Base-by-base conservation (phyloP, 441 rosid species). In the Gossypium gossypioides region DNA sequence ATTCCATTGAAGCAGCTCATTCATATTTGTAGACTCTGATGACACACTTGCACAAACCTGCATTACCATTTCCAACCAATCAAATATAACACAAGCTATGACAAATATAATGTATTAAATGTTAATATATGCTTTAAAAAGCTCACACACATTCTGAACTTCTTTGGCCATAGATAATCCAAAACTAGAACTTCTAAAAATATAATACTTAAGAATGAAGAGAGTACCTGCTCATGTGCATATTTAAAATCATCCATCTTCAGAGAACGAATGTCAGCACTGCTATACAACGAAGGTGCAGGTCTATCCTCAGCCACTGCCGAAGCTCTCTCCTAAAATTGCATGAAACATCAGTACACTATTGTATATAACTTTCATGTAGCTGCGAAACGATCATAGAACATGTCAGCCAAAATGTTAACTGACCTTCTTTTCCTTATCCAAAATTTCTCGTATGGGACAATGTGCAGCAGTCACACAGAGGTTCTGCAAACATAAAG, bases 21-120 rank as follows among this genome's bases (percentile, higher is more conserved):
- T 96, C 97, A 93, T 96, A 77, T 89, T 96, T 12, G 89, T 76
- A 2, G 98, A 93, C 76, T 96, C 99, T 3, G 98, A 88, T 18
- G 98, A 90, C 15, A 96, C 98, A 27, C 99, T 96, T 2, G 99
- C 99, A 12, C 97, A 93, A 32, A 96, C 99, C 99, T 96, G 83
- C 68, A 79, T 61, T 27, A 37, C 25, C 59, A 19, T 18, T 55
- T 58, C n/a, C 9, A 48, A 18, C 18, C 65, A 69, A 15, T 22
- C 42, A 57, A 29, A 50, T 55, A 37, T 37, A 37, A 37, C 42
- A 37, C 42, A 37, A 6, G 2, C 42, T 37, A 37, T 37, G 2
- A 37, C 42, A 37, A 37, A 37, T 37, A 37, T 37, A 37, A 37
- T 37, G 42, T 37, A 52, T 21, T 24, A 57, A 3, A 6, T 54